Base-by-base conservation (phyloP, 305 asterid genomes). In the Fraxinus angustifolia region DNA sequence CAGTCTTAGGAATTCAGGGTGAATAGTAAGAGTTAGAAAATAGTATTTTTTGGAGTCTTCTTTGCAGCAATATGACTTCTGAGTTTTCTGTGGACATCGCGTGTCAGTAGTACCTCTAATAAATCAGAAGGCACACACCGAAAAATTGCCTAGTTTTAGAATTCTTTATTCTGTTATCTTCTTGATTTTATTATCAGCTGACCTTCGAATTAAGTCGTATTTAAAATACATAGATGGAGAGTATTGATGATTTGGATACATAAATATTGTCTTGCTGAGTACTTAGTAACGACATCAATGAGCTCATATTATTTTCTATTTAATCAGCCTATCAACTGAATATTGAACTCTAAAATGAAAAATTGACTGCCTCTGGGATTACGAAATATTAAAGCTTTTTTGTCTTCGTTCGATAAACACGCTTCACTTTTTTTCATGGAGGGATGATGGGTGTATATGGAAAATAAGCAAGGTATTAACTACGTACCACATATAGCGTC, bases 291-390 rank as follows among this genome's bases (percentile, higher is more conserved):
- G 65, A 16, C 72, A 75, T 28, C 38, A 75, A 58, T 67, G 71
- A 33, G 56, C 16, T 79, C 80, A 48, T 60, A 60, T 21, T 60
- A 23, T 38, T 58, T 58, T 10, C 62, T 31, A 45, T 45, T 83
- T 73, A 26, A 42, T 74, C 26, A 35, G 67, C 60, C 74, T 60
- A 83, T 82, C 56, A 45, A 60, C 79, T 71, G 45, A 36, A 84
- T 53, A 70, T 78, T 71, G 35, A 23, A 40, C 67, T 72, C 23
- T 53, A 19, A 19, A 65, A 80, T 14, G 40, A 53, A 14, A 30
- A 17, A 36, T 74, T 30, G 35, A 45, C 48, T 31, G 30, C 60
- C 30, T 45, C 60, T 73, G 30, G 62, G 81, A n/a, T 78, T 31
- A 53, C 34, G 42, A 70, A 74, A 79, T 21, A 31, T 50, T 79